Evolutionary conservation across 148 eudicot genomes (phyloP).

Genomic region (Chenopodium formosanum): DNA sequence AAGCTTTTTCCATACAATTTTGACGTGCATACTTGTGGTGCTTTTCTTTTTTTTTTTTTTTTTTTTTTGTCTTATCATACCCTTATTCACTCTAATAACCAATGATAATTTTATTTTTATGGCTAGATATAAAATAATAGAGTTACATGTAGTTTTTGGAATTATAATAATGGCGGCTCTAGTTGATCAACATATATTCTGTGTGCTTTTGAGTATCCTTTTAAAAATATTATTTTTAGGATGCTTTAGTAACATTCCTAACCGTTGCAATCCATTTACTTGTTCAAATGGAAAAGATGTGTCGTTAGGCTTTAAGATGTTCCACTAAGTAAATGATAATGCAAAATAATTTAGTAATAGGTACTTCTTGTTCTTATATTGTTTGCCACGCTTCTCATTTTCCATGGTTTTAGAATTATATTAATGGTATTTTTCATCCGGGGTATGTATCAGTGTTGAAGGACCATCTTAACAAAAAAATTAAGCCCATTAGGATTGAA

Average conservation of each 20-base stretch:
- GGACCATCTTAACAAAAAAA: too few relatives aligned
- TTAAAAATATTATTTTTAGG: not conserved
- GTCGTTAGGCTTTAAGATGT: too few relatives aligned
- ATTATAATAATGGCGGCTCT: not conserved
- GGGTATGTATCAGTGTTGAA: too few relatives aligned
- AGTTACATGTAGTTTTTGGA: constrained; percentile 1
- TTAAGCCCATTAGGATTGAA: too few relatives aligned
- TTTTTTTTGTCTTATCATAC: not conserved
- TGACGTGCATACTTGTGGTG: constrained; percentile 6
- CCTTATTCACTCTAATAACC: too few relatives aligned
- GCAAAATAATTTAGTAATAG: too few relatives aligned
- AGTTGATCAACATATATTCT: constrained; percentile 11
- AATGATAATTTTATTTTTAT: not conserved
- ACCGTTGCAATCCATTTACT: not conserved
- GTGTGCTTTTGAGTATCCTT: not conserved
- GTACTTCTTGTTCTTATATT: too few relatives aligned
- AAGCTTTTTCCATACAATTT: constrained; percentile 6
- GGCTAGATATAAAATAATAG: not conserved
- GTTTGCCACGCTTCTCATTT: too few relatives aligned
- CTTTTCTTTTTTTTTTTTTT: not conserved
- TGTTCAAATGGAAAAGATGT: not conserved
- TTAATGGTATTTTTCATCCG: too few relatives aligned
- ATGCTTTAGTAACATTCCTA: not conserved
- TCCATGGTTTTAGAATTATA: too few relatives aligned
- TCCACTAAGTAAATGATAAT: too few relatives aligned